These are phyloP conservation scores for Coemansia guatemalensis DNA, from an alignment of 192 early-diverging fungal genomes.

Conservation along the genomic window DNA sequence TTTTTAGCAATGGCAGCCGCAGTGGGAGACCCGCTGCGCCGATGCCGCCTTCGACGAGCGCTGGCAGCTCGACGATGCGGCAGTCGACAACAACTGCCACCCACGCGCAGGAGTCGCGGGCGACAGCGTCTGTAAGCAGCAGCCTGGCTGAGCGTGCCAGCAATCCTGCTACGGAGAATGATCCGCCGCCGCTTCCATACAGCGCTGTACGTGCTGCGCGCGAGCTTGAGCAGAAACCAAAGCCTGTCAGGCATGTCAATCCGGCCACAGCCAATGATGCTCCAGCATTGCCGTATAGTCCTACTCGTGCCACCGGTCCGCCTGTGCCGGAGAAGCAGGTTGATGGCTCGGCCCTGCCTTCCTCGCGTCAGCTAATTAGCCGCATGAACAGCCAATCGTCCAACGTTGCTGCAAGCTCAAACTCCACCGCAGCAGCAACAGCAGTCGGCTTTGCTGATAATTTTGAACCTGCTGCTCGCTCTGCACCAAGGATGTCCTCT, in stretches of 20 bases:
- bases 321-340: constrained; percentile 8
- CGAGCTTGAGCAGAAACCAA: not conserved
- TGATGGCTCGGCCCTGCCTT: constrained; percentile 24
- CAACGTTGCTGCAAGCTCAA: not conserved
- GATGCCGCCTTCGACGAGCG: not conserved
- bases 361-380: constrained; percentile 26
- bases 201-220: constrained; percentile 9
- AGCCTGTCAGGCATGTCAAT: constrained; percentile 1
- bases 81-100: not conserved
- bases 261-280: constrained; percentile 12
- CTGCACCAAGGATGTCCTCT: not conserved
- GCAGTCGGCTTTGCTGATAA: constrained; percentile 1
- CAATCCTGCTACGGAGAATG: constrained; percentile 30
- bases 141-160: not conserved
- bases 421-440: constrained; percentile 5
- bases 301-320: not conserved
- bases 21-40: not conserved
- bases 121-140: not conserved
- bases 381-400: constrained; percentile 19
- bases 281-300: constrained; percentile 19
- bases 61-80: not conserved
- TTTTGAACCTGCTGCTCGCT: not conserved
- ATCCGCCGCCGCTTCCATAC: constrained; percentile 33
- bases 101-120: not conserved
- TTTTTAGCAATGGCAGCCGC: constrained; percentile 1